phyloP scores from a whole-genome alignment of 2,329 filamentous ascomycete species.

The Metarhizium sp. region DNA sequence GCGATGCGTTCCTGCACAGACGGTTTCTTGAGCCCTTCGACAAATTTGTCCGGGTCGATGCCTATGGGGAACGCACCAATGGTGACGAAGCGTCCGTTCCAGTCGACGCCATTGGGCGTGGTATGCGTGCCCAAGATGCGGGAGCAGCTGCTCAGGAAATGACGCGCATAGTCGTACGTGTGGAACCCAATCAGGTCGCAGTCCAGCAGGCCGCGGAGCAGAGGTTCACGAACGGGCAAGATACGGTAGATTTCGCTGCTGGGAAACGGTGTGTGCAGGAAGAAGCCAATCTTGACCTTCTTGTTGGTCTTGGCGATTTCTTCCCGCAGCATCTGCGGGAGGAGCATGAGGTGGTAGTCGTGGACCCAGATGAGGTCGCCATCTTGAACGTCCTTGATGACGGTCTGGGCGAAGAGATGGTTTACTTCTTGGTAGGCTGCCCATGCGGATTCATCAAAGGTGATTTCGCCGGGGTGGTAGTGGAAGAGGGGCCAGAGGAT shows the following conservation, averaged over 20 bases:
- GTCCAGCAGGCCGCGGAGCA: slow-evolving; percentile 78
- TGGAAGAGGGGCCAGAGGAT: slow-evolving; percentile 99
- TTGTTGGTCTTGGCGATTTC: slow-evolving; percentile 73
- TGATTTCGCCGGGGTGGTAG: slow-evolving; percentile 97
- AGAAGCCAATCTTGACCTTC: slow-evolving; percentile 97
- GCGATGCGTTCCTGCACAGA: slow-evolving; percentile 84
- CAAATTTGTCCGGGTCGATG: slow-evolving; percentile 95
- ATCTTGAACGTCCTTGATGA: slow-evolving; percentile 81
- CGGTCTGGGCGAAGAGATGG: slow-evolving; percentile 78
- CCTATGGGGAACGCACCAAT: slow-evolving; percentile 96
- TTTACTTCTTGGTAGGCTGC: slow-evolving; percentile 89
- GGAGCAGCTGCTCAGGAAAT: slow-evolving; percentile 95
- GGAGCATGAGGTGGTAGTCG: slow-evolving; percentile 96
- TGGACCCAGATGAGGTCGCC: slow-evolving; percentile 97
- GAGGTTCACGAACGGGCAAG: slow-evolving; percentile 80
- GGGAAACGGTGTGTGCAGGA: slow-evolving; percentile 93
- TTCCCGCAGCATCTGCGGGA: slow-evolving; percentile 90
- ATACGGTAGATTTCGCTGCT: slow-evolving; percentile 97
- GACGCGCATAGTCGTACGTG: slow-evolving; percentile 97
- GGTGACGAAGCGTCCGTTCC: slow-evolving; percentile 77
- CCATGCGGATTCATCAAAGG: slow-evolving; percentile 94
- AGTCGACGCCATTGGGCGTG: slow-evolving; percentile 88
- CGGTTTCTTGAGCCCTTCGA: slow-evolving; percentile 75
- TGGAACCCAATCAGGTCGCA: slow-evolving; percentile 97
- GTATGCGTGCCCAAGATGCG: slow-evolving; percentile 74